Evolutionary conservation across 2,329 filamentous ascomycete genomes (phyloP), one percentile per base, ranked within the genome.

Genomic region (Scedosporium boydii): DNA sequence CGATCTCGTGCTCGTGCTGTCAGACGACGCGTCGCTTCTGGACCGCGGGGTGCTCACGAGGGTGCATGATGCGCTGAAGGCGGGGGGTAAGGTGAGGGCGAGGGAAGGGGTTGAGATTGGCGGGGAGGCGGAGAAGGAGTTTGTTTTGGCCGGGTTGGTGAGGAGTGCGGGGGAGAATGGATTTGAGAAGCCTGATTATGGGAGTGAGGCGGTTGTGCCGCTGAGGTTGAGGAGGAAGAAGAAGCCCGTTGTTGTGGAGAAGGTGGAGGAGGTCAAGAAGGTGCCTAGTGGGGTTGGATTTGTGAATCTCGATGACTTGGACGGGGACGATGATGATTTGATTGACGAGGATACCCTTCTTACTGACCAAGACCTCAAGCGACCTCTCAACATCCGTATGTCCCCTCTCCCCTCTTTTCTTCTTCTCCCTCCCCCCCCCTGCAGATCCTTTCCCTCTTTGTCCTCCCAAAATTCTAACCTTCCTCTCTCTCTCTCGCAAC

Each of bases 311-410:
- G 82, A 80, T 68, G 84, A 87, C 75, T 77, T 83, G 61, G 82
- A 83, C 64, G 81, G 80, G 53, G 78, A 83, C 62, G 83, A 82
- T 56, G 89, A 96, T 66, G 93, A 96, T 62, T 76, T 96, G 61
- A 95, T 99, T 67, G 92, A 98, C 71, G 95, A 98, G 74, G 89
- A 97, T 70, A 87, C 86, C 9, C 80, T 99, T 38, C 79, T 99
- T 68, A 91, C 88, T 3, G 92, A 93, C 70, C 90, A 91, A 65
- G 93, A 99, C 71, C 80, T 95, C 68, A 86, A 85, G 67, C 82
- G 86, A 68, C 89, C 90, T 23, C 83, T 96, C 62, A 85, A 88
- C 67, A 87, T 91, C 68, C 92, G 93, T 96, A 80, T 75, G 89
- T 86, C 59, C 16, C 7, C 29, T 12, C n/a, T 4, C 26, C 27